Evolutionary conservation across 305 asterid genomes (phyloP), one percentile per base, ranked within the genome.

Genomic region (Salvia sclarea): DNA sequence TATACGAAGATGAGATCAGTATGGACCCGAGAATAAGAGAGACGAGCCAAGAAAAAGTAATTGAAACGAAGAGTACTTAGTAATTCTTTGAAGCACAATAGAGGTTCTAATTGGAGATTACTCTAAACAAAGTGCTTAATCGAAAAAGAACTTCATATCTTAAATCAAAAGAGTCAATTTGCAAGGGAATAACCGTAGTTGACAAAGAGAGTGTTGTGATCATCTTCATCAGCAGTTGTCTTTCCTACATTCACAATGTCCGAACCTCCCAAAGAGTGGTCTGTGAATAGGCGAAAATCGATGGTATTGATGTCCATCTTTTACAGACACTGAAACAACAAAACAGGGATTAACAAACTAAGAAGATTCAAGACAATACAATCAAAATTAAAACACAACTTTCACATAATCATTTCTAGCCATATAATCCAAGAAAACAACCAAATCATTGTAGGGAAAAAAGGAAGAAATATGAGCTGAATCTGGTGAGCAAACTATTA

Each of bases 101-200:
- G n/a, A n/a, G n/a, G n/a, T n/a, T n/a, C 30, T 25, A 25, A 25
- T 25, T 25, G 30, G 30, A 25, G 30, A 25, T 25, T 2, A 4
- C 2, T 25, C 30, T 25, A 25, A 25, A 25, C 30, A 25, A 47
- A 64, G 58, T 10, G 8, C 59, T 30, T 8, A 14, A 12, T 44
- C 14, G 8, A 22, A 21, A 22, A 0, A 3, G 25, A 2, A 10
- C 8, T 47, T 6, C 6, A 28, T 7, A 11, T 6, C 8, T 8
- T 31, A 17, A 31, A 14, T 11, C 8, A 56, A 56, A 35, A 53
- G 10, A 55, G 37, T 25, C 20, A 45, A 40, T 47, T 28, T 69
- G 64, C 30, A 30, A 38, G 49, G 52, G 31, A 49, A 61, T 44
- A 30, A 70, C 80, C 80, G 3, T 75, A 70, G 76, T 75, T 75